phyloP scores from a whole-genome alignment of 2,329 filamentous ascomycete genomes.

The Xylaria sp. region DNA sequence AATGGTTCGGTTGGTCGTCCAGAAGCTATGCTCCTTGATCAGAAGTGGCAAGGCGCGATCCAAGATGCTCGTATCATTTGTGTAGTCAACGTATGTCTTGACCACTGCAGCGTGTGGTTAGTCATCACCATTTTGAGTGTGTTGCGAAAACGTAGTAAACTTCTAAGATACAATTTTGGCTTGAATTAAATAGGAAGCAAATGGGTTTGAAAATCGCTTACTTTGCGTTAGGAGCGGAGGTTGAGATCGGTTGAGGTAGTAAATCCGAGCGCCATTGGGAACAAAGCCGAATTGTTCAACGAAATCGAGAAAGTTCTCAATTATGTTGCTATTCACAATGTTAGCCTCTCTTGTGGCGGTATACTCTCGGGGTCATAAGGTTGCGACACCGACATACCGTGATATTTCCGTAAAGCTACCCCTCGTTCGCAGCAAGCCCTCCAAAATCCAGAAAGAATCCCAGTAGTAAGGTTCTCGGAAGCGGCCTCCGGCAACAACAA shows the following conservation, averaged over 20 bases:
- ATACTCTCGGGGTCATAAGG: not conserved
- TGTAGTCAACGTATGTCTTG: conserved; percentile 70
- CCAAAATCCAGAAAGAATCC: conserved; percentile 76
- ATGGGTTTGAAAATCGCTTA: not conserved
- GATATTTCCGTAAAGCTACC: conserved; percentile 71
- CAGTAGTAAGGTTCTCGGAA: conserved; percentile 78
- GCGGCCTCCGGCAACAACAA: conserved; percentile 76
- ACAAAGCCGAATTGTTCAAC: conserved; percentile 72
- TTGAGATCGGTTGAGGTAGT: conserved; percentile 75
- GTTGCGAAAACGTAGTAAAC: not conserved
- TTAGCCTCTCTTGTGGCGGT: conserved; percentile 10
- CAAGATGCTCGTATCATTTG: conserved; percentile 69
- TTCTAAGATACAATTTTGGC: not conserved
- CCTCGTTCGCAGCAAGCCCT: conserved; percentile 71
- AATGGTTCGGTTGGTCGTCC: conserved; percentile 68
- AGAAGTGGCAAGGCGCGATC: conserved; percentile 69
- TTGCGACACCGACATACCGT: conserved; percentile 45
- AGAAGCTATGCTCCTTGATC: conserved; percentile 72
- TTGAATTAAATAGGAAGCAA: not conserved
- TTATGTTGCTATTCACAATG: conserved; percentile 60
- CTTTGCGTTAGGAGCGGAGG: conserved; percentile 71
- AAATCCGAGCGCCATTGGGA: conserved; percentile 73
- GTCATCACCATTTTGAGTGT: not conserved
- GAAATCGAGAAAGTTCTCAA: conserved; percentile 76
- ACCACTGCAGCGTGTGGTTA: conserved; percentile 57